These are phyloP conservation scores for Russula lepida DNA, from an alignment of 768 basidiomycete species.

Conservation along the genomic window DNA sequence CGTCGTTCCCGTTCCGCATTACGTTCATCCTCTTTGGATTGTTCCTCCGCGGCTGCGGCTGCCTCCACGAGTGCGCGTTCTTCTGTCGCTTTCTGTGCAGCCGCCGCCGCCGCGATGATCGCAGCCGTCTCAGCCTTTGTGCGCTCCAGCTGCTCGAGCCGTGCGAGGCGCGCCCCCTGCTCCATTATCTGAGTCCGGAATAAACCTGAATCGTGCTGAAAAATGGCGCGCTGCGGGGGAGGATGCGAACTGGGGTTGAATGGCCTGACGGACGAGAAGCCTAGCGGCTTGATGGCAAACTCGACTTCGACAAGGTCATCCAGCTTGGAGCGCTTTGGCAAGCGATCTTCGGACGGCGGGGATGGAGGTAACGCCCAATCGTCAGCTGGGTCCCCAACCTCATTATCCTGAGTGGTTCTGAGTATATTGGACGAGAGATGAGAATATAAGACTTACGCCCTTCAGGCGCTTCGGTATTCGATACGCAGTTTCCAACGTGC, in stretches of 20 bases:
- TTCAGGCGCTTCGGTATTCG: constrained; percentile 74
- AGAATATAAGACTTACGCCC: constrained; percentile 27
- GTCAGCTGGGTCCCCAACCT: constrained; percentile 17
- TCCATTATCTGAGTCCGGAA: background rate
- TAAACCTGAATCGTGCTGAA: background rate
- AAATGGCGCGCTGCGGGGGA: background rate
- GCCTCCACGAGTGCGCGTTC: constrained; percentile 20
- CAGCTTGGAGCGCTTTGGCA: constrained; percentile 21
- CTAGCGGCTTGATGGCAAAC: constrained; percentile 25
- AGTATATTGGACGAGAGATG: background rate
- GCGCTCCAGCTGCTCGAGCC: constrained; percentile 12
- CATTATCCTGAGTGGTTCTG: constrained; percentile 23
- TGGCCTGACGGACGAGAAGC: constrained; percentile 8
- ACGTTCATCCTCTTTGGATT: constrained; percentile 17
- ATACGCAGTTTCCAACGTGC: constrained; percentile 63
- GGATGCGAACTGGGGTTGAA: background rate
- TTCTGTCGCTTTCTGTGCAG: constrained; percentile 23
- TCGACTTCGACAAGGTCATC: constrained; percentile 17
- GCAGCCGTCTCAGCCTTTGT: constrained; percentile 30
- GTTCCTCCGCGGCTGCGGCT: constrained; percentile 22
- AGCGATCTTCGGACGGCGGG: constrained; percentile 18
- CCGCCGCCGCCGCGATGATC: constrained; percentile 36
- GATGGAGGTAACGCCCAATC: constrained; percentile 3
- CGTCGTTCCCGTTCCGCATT: constrained; percentile 25
- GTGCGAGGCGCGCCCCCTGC: constrained; percentile 5